These are phyloP conservation scores for Eremothecium sinecaudum DNA, from an alignment of 1,139 yeast genomes.

Conservation along the genomic window DNA sequence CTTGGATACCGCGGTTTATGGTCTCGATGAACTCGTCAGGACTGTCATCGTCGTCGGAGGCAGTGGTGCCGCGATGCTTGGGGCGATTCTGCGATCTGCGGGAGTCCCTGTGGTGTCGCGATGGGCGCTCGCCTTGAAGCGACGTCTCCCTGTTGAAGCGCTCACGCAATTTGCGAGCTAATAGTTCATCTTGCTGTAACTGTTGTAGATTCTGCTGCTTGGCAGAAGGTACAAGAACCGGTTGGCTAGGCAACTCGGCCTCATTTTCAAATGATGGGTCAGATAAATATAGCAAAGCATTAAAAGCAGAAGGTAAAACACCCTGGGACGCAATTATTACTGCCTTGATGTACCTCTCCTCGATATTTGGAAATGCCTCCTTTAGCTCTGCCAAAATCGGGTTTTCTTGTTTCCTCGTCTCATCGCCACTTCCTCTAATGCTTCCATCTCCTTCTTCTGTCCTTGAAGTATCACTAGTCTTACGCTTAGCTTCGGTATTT, in stretches of 20 bases:
- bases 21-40: conserved; percentile 60
- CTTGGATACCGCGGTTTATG: conserved; percentile 70
- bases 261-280: conserved; percentile 63
- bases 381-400: conserved; percentile 35
- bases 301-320: conserved; percentile 73
- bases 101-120: conserved; percentile 19
- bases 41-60: conserved; percentile 35
- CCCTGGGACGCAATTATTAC: conserved; percentile 81
- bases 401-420: conserved; percentile 34
- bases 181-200: conserved; percentile 65
- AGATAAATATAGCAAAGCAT: conserved; percentile 69
- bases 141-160: conserved; percentile 40
- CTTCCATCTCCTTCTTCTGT: conserved; percentile 12
- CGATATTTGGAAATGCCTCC: conserved; percentile 77
- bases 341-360: conserved; percentile 62
- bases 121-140: conserved; percentile 18
- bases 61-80: conserved; percentile 21
- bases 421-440: conserved; percentile 9
- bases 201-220: conserved; percentile 32
- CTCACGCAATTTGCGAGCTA: conserved; percentile 74
- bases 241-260: conserved; percentile 41
- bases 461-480: too few relatives aligned
- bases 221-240: conserved; percentile 27
- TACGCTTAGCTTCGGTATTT: too few relatives aligned
- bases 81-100: conserved; percentile 13